Conservation (phyloP, 140 eudicot genomes). For the Oenanthe javanica region DNA sequence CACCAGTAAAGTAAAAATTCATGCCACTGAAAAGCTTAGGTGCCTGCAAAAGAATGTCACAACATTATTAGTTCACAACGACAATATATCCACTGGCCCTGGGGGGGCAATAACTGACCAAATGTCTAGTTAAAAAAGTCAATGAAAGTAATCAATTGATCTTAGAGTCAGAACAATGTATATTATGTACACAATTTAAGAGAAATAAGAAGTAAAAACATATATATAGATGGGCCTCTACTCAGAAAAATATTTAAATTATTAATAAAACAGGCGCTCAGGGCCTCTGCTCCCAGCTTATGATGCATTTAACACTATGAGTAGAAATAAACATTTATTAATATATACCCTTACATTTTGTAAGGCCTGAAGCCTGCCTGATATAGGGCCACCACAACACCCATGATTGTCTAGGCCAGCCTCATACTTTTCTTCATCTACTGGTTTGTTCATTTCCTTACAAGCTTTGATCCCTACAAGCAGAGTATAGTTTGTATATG, state of each 20-base stretch:
- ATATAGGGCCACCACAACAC: constrained; percentile 62
- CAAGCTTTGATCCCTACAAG: constrained; percentile 81
- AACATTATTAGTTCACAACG: not conserved
- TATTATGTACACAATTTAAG: not conserved
- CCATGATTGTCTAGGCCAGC: constrained; percentile 70
- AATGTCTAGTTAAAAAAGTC: not conserved
- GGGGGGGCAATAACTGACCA: not conserved
- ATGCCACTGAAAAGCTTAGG: constrained; percentile 62
- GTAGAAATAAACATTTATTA: not conserved
- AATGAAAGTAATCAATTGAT: not conserved
- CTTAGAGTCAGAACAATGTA: not conserved
- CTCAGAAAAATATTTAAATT: not conserved
- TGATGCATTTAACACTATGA: not conserved
- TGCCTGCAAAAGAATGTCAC: constrained; percentile 35
- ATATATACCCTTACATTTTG: constrained; percentile 37
- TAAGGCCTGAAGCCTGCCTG: constrained; percentile 55
- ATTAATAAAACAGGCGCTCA: not conserved
- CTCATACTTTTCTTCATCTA: constrained; percentile 71
- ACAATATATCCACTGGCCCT: not conserved
- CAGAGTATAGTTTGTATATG: not conserved
- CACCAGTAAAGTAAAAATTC: constrained; percentile 59
- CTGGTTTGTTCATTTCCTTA: constrained; percentile 29
- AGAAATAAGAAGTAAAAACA: not conserved
- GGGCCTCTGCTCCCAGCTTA: not conserved
- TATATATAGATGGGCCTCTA: not conserved